These are phyloP conservation scores for Phascolomyces articulosus DNA, from an alignment of 371 early-diverging fungal species.

Conservation along the genomic window DNA sequence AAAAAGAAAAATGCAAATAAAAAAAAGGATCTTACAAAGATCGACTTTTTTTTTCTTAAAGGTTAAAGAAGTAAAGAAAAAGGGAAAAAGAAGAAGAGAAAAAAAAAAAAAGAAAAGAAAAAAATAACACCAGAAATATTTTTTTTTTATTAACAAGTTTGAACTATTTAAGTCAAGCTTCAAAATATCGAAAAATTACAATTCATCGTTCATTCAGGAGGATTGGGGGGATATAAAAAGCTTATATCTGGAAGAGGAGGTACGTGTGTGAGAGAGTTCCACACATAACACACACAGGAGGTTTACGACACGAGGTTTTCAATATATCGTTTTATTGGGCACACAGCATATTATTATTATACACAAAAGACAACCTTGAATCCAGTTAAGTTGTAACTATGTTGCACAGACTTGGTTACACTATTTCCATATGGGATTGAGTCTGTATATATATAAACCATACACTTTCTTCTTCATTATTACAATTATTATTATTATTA, in stretches of 20 bases:
- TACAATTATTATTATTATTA: too few relatives aligned
- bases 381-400: conserved; percentile 3
- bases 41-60: conserved; percentile 18
- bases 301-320: conserved; percentile 20
- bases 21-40: conserved; percentile 31
- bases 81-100: conserved; percentile 10
- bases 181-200: too few relatives aligned
- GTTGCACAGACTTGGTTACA: conserved; percentile 7
- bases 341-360: too few relatives aligned
- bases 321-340: conserved; percentile 12
- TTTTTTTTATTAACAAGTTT: too few relatives aligned
- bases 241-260: too few relatives aligned
- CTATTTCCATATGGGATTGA: background rate
- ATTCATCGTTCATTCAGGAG: too few relatives aligned
- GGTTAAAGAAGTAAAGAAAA: conserved; percentile 5
- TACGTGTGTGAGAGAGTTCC: background rate
- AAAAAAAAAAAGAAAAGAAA: background rate
- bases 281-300: conserved; percentile 7
- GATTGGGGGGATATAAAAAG: background rate
- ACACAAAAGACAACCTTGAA: conserved; percentile 16
- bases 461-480: too few relatives aligned
- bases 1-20: conserved; percentile 3
- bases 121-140: conserved; percentile 1
- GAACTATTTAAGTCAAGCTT: conserved; percentile 11
- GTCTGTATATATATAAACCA: background rate